phyloP scores from a whole-genome alignment of 2,329 filamentous ascomycete genomes.

The Knufia petricola region DNA sequence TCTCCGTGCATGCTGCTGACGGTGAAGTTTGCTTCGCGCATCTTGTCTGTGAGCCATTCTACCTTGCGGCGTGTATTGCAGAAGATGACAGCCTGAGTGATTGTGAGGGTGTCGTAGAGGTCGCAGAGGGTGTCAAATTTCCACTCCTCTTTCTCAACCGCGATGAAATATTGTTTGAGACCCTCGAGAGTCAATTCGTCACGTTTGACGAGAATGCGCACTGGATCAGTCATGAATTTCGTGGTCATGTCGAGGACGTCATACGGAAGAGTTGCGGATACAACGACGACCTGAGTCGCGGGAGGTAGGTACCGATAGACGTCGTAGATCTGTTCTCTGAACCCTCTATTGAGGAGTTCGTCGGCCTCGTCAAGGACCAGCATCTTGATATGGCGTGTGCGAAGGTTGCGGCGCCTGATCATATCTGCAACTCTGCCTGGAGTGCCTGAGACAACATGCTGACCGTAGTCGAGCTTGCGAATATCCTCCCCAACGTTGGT shows the following conservation, averaged over 20 bases:
- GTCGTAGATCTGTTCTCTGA: conserved; percentile 97
- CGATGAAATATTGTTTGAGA: conserved; percentile 98
- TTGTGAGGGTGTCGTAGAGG: conserved; percentile 96
- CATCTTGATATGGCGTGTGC: conserved; percentile 70
- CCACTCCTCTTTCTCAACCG: conserved; percentile 99
- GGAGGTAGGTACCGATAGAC: conserved; percentile 95
- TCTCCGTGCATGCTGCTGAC: conserved; percentile 98
- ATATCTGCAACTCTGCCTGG: conserved; percentile 90
- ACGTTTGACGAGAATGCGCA: conserved; percentile 94
- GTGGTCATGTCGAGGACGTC: conserved; percentile 98
- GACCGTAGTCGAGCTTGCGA: conserved; percentile 90
- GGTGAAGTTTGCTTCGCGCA: conserved; percentile 97
- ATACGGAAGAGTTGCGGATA: conserved; percentile 92
- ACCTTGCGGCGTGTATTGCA: conserved; percentile 99
- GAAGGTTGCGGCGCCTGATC: conserved; percentile 64
- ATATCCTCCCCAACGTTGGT: conserved; percentile 98
- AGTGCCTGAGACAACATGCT: conserved; percentile 94
- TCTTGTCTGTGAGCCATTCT: conserved; percentile 98
- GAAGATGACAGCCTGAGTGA: conserved; percentile 98
- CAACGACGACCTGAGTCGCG: conserved; percentile 95
- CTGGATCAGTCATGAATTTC: conserved; percentile 98
- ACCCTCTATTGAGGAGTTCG: conserved; percentile 80
- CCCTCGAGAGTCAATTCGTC: conserved; percentile 96
- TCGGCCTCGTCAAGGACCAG: conserved; percentile 68
- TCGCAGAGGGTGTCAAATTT: conserved; percentile 98